These are phyloP conservation scores for Pyrenula massariospora DNA, from an alignment of 495 filamentous ascomycete genomes.

Conservation along the genomic window DNA sequence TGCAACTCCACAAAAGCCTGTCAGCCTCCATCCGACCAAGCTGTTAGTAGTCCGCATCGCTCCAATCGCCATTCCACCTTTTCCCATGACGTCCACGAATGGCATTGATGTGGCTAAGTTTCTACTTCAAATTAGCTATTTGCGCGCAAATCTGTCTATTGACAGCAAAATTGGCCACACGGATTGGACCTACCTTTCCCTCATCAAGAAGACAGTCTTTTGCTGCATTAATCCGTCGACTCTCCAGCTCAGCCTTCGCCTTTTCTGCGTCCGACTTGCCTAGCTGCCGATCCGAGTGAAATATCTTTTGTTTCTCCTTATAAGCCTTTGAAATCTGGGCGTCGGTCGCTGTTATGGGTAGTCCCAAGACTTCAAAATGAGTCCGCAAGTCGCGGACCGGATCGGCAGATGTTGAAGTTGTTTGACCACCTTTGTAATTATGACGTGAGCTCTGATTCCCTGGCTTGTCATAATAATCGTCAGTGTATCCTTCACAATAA, in stretches of 20 bases:
- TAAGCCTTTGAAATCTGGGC: background rate
- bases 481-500: no score
- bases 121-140: no score
- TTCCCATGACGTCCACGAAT: background rate
- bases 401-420: background rate
- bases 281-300: background rate
- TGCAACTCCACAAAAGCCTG: no score
- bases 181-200: no score
- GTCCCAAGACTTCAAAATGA: background rate
- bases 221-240: background rate
- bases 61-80: background rate
- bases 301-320: background rate
- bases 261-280: background rate
- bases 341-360: background rate
- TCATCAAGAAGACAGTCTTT: background rate
- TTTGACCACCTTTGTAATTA: no score
- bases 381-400: background rate
- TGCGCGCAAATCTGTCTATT: no score
- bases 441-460: no score
- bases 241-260: background rate
- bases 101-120: background rate
- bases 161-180: no score
- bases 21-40: no score
- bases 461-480: no score
- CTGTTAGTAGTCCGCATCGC: no score